Evolutionary conservation across 208 protist species (phyloP).

Genomic region (Crithidia expoeki): DNA sequence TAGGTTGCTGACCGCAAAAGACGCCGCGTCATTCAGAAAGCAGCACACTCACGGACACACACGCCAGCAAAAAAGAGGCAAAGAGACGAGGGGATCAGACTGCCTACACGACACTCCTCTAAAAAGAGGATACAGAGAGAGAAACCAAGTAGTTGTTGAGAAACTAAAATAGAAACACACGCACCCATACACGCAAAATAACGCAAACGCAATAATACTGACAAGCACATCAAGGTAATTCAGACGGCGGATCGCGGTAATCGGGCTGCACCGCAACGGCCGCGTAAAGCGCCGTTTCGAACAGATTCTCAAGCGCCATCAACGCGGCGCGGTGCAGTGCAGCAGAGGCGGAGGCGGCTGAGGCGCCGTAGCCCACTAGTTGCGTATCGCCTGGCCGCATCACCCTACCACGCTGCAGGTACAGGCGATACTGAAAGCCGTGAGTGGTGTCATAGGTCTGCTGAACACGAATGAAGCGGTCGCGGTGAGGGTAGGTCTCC

Average conservation of each 20-base stretch:
- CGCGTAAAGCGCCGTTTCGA: conserved; percentile 19
- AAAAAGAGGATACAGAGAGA: too few relatives aligned
- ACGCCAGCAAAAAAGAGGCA: too few relatives aligned
- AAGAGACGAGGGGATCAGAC: too few relatives aligned
- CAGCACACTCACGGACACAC: too few relatives aligned
- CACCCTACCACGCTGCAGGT: conserved; percentile 60
- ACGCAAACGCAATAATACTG: too few relatives aligned
- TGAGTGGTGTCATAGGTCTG: conserved; percentile 39
- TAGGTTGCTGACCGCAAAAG: too few relatives aligned
- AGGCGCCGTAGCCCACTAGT: conserved; percentile 72
- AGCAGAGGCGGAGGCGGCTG: conserved; percentile 29
- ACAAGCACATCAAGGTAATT: neutral
- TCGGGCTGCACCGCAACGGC: conserved; percentile 17
- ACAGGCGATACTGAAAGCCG: conserved; percentile 72
- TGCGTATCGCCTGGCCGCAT: conserved; percentile 62
- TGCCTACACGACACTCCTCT: too few relatives aligned
- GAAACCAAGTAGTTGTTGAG: too few relatives aligned
- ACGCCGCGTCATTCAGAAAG: too few relatives aligned
- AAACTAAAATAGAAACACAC: too few relatives aligned
- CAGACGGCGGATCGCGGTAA: conserved; percentile 14
- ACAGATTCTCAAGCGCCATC: conserved; percentile 56
- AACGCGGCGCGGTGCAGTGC: conserved; percentile 69
- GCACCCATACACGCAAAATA: too few relatives aligned
- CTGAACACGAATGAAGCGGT: conserved; percentile 71
- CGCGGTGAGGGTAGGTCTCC: conserved; percentile 35